Conservation (phyloP, 768 basidiomycete genomes). For the Porpolomopsis calyptriformis region DNA sequence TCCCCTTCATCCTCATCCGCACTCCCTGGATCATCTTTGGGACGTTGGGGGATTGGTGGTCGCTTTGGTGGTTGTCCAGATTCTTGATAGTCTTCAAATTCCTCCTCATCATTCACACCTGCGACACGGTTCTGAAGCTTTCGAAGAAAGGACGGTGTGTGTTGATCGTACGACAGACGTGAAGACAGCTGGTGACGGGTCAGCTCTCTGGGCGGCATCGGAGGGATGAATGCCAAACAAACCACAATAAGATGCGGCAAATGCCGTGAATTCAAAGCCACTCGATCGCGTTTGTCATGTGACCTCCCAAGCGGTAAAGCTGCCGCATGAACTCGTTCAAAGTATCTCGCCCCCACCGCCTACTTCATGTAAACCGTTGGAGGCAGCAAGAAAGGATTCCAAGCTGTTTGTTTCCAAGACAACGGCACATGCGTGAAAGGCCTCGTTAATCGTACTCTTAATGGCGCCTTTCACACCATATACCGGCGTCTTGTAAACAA, state of each 20-base stretch:
- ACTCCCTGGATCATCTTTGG: slow-evolving; percentile 58
- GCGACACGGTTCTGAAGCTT: slow-evolving; percentile 54
- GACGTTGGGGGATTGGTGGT: slow-evolving; percentile 62
- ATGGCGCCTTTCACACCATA: too few species aligned
- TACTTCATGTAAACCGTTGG: too few species aligned
- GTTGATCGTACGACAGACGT: slow-evolving; percentile 50
- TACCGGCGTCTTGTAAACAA: too few species aligned
- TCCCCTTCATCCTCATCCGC: slow-evolving; percentile 63
- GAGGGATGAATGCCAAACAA: not conserved
- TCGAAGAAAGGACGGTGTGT: slow-evolving; percentile 54
- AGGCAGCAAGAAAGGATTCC: too few species aligned
- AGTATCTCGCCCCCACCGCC: too few species aligned
- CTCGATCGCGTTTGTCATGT: not conserved
- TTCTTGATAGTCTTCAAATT: slow-evolving; percentile 57
- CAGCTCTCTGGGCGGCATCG: slow-evolving; percentile 1
- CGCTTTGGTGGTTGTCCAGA: slow-evolving; percentile 60
- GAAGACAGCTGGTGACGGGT: slow-evolving; percentile 53
- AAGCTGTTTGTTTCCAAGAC: too few species aligned
- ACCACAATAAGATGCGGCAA: not conserved
- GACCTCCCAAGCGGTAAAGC: too few species aligned
- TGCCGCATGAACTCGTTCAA: too few species aligned
- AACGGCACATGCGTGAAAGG: too few species aligned
- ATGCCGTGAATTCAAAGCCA: not conserved
- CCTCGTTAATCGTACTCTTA: too few species aligned
- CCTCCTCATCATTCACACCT: slow-evolving; percentile 40